Percentiles rank a stretch among this genome's conserved stretches.
Conservation (phyloP, 441 rosid genomes). For the Bocquillonia castaneifolia region DNA sequence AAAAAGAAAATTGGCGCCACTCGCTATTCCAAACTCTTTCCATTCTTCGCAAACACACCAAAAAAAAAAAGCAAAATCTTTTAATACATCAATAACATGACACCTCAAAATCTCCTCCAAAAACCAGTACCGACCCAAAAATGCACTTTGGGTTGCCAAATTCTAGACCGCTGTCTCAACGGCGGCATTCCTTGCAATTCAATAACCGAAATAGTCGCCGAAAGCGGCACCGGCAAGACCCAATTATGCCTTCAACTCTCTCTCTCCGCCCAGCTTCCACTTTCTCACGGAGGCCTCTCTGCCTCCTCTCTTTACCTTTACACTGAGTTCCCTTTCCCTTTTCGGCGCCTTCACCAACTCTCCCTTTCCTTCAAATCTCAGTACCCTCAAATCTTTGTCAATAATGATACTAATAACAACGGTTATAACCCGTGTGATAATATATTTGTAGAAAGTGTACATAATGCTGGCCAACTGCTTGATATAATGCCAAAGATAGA, state of each 20-base stretch:
- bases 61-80: too few species aligned
- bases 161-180: slow-evolving; percentile 51
- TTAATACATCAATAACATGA: slow-evolving; percentile 14
- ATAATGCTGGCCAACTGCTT: slow-evolving; percentile 63
- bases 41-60: too few species aligned
- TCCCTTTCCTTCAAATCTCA: slow-evolving; percentile 34
- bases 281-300: slow-evolving; percentile 64
- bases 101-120: slow-evolving; percentile 24
- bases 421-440: slow-evolving; percentile 48
- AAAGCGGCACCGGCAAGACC: slow-evolving; percentile 86
- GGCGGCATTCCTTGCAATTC: slow-evolving; percentile 77
- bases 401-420: neutral
- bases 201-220: slow-evolving; percentile 71
- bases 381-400: slow-evolving; percentile 24
- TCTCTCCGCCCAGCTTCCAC: slow-evolving; percentile 69
- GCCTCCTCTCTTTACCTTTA: slow-evolving; percentile 75
- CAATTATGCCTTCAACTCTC: slow-evolving; percentile 82
- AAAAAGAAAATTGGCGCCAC: too few species aligned
- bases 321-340: slow-evolving; percentile 77
- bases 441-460: slow-evolving; percentile 52
- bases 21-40: too few species aligned
- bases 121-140: slow-evolving; percentile 33
- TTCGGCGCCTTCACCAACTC: slow-evolving; percentile 72
- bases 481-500: slow-evolving; percentile 62
- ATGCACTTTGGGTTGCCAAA: slow-evolving; percentile 59